Conservation (phyloP, 2,329 filamentous ascomycete species). For the Sclerotinia subarctica region DNA sequence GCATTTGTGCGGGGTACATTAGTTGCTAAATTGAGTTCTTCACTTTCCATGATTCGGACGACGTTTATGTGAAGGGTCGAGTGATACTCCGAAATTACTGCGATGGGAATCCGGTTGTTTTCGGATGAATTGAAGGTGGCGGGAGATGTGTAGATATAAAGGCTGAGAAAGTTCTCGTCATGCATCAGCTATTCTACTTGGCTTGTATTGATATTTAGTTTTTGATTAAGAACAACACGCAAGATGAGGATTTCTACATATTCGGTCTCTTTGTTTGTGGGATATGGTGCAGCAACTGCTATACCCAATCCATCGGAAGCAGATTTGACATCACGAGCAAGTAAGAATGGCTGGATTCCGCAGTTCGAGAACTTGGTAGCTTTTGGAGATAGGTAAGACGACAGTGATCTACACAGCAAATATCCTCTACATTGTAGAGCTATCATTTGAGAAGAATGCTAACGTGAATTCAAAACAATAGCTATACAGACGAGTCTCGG, state of each 20-base stretch:
- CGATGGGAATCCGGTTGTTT: background rate
- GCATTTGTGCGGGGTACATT: background rate
- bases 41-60: background rate
- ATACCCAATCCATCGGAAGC: background rate
- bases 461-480: constrained; percentile 22
- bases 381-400: constrained; percentile 66
- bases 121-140: background rate
- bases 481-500: constrained; percentile 70
- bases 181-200: background rate
- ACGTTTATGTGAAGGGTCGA: background rate
- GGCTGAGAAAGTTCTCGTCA: background rate
- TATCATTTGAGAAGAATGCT: background rate
- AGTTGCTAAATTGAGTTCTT: background rate
- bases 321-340: background rate
- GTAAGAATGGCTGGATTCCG: constrained; percentile 35
- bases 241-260: constrained; percentile 10
- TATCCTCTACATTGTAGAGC: too few species aligned
- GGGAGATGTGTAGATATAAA: constrained; percentile 1
- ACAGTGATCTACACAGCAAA: constrained; percentile 18
- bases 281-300: background rate
- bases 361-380: constrained; percentile 62
- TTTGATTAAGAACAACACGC: background rate
- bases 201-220: background rate
- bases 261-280: background rate
- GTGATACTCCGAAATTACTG: constrained; percentile 1